These are phyloP conservation scores for Rhexocercosporidium sp. DNA, from an alignment of 2,329 filamentous ascomycete species.

Conservation along the genomic window DNA sequence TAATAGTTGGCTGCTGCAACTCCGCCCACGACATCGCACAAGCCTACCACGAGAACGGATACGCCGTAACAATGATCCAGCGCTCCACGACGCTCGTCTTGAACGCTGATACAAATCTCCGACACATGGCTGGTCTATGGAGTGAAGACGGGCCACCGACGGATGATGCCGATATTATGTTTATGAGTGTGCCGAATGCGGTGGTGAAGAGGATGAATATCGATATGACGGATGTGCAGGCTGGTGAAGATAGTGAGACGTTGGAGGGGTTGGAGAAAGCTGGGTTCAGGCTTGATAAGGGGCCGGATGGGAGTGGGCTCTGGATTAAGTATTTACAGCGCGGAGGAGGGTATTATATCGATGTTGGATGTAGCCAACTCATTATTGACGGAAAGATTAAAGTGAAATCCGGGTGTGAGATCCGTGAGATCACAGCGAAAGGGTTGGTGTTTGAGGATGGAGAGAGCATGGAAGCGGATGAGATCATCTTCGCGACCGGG, in stretches of 20 bases:
- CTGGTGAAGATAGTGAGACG: slow-evolving; percentile 44
- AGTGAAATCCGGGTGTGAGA: slow-evolving; percentile 53
- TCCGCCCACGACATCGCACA: slow-evolving; percentile 73
- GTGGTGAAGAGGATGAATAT: slow-evolving; percentile 65
- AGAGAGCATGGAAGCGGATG: slow-evolving; percentile 52
- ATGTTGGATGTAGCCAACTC: slow-evolving; percentile 58
- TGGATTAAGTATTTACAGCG: slow-evolving; percentile 64
- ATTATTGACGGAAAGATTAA: slow-evolving; percentile 60
- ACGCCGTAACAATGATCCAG: slow-evolving; percentile 72
- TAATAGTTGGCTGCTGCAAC: slow-evolving; percentile 72
- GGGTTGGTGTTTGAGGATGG: slow-evolving; percentile 51
- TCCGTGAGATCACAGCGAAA: slow-evolving; percentile 48
- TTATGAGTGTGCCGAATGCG: slow-evolving; percentile 61
- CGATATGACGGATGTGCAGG: slow-evolving; percentile 48
- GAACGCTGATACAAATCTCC: slow-evolving; percentile 53
- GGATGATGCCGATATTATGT: slow-evolving; percentile 68
- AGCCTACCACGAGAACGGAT: slow-evolving; percentile 69
- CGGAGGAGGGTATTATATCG: slow-evolving; percentile 64
- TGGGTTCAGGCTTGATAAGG: slow-evolving; percentile 64
- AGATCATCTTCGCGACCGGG: slow-evolving; percentile 55
- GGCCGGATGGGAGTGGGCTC: slow-evolving; percentile 59
- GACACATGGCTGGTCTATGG: slow-evolving; percentile 50
- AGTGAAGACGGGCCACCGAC: slow-evolving; percentile 50
- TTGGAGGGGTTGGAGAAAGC: slow-evolving; percentile 57
- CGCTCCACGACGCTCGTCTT: slow-evolving; percentile 69